Conservation (phyloP, 306 rosid genomes). For the Mimosa pudica region DNA sequence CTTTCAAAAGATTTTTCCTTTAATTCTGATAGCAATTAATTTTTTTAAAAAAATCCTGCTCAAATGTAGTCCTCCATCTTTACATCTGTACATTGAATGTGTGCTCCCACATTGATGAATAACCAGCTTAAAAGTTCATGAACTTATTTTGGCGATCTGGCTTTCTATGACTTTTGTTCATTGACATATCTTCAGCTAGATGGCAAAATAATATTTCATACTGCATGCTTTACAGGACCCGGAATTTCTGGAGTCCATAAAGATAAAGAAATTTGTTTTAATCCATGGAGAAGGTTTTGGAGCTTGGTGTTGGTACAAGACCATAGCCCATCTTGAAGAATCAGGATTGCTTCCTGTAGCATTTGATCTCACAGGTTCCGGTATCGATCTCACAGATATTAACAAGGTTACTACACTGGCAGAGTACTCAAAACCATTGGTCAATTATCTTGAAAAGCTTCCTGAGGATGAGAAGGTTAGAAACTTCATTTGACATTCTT, state of each 20-base stretch:
- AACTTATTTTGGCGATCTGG: not conserved
- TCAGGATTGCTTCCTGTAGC: conserved; percentile 75
- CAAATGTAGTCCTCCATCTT: not conserved
- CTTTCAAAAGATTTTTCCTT: not conserved
- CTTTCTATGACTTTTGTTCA: not conserved
- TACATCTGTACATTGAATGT: conserved; percentile 14
- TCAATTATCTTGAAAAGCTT: conserved; percentile 70
- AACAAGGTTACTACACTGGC: conserved; percentile 62
- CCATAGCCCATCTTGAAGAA: conserved; percentile 82
- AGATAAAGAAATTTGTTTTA: conserved; percentile 66
- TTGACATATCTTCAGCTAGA: not conserved
- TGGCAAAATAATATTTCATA: not conserved
- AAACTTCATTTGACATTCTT: conserved; percentile 2
- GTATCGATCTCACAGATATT: conserved; percentile 84
- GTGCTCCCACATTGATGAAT: conserved; percentile 18
- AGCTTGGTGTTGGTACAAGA: conserved; percentile 99
- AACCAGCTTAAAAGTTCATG: not conserved
- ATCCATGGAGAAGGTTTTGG: conserved; percentile 98
- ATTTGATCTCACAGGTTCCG: conserved; percentile 88
- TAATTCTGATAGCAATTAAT: not conserved
- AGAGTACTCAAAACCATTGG: conserved; percentile 87
- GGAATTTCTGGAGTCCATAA: conserved; percentile 61
- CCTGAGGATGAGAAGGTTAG: conserved; percentile 85
- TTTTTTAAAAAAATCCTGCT: not conserved
- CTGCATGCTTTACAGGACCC: conserved; percentile 49